phyloP scores from a whole-genome alignment of 1,284 basidiomycete species.

The Heliocybe sulcata region DNA sequence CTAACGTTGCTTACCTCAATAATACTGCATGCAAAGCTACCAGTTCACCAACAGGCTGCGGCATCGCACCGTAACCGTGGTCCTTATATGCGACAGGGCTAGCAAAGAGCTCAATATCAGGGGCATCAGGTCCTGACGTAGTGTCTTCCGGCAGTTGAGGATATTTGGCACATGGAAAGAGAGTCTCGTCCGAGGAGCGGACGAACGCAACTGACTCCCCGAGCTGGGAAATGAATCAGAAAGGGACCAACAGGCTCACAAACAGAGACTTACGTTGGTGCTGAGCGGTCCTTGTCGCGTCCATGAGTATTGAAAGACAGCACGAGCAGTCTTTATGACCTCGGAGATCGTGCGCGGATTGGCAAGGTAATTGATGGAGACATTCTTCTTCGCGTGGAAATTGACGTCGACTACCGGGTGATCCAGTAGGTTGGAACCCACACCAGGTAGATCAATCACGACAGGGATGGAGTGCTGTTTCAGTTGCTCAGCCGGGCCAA shows the following conservation, averaged over 20 bases:
- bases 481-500: slow-evolving; percentile 55
- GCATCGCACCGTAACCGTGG: slow-evolving; percentile 10
- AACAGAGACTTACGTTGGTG: slow-evolving; percentile 42
- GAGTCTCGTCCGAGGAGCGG: slow-evolving; percentile 39
- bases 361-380: slow-evolving; percentile 30
- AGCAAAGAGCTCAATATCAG: slow-evolving; percentile 56
- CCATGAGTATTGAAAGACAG: slow-evolving; percentile 34
- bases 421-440: slow-evolving; percentile 54
- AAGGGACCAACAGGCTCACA: slow-evolving; percentile 16
- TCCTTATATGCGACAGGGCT: slow-evolving; percentile 36
- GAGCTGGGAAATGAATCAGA: slow-evolving; percentile 26
- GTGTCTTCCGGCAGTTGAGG: slow-evolving; percentile 39
- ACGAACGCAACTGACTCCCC: slow-evolving; percentile 54
- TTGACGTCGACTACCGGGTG: slow-evolving; percentile 43
- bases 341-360: slow-evolving; percentile 28
- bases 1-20: slow-evolving; percentile 17
- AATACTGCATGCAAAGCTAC: slow-evolving; percentile 24
- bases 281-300: slow-evolving; percentile 39
- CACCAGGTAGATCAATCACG: slow-evolving; percentile 47
- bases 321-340: slow-evolving; percentile 23
- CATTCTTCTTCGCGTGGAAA: slow-evolving; percentile 42
- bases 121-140: slow-evolving; percentile 46
- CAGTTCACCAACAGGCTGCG: slow-evolving; percentile 15
- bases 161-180: slow-evolving; percentile 26
- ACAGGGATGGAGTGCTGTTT: slow-evolving; percentile 38